Base-by-base conservation (phyloP, 352 stramenopile species). In the Phytophthora sp. region DNA sequence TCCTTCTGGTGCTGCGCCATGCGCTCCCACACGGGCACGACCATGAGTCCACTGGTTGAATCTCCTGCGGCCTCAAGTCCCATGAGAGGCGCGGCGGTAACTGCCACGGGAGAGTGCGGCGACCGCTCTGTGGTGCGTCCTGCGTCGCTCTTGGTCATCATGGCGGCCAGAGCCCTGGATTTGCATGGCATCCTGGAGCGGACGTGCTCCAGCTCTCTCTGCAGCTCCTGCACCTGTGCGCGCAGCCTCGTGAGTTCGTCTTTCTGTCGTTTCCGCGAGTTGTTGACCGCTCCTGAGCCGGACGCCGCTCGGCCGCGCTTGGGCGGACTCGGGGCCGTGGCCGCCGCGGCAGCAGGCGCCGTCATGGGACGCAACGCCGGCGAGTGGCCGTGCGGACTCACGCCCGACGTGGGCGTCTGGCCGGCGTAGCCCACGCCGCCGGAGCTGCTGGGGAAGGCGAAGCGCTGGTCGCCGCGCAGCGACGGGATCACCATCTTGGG, bases 1-100 rank as follows among this genome's bases (percentile, higher is more conserved):
- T 88, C 77, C 38, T 87, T 88, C 54, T 89, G 77, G 50, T 84
- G 76, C 23, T 74, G 64, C 15, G 82, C 82, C 61, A 91, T 86
- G 41, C 76, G 77, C 41, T 89, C 74, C 82, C 82, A 91, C 20
- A 88, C 72, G 0, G 71, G 59, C 17, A 76, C 54, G 0, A 72
- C 60, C 21, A 67, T 42, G 7, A 57, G 21, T 17, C 46, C 37
- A 17, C 52, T 59, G 5, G 34, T 62, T 1, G 24, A 41, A 21
- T 59, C 42, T 5, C 38, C 42, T 18, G 56, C 45, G 21, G 51
- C 18, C 20, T 71, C 61, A 3, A 66, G 11, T 1, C 46, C 54
- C 61, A 68, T 57, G 15, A 68, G 11, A 12, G 61, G 54, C 2
- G 65, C 44, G 5, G 59, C n/a, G 13, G 65, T 56, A 15, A 62